Evolutionary conservation across 2,329 filamentous ascomycete species (phyloP).

Genomic region (Pyrenophora teres): DNA sequence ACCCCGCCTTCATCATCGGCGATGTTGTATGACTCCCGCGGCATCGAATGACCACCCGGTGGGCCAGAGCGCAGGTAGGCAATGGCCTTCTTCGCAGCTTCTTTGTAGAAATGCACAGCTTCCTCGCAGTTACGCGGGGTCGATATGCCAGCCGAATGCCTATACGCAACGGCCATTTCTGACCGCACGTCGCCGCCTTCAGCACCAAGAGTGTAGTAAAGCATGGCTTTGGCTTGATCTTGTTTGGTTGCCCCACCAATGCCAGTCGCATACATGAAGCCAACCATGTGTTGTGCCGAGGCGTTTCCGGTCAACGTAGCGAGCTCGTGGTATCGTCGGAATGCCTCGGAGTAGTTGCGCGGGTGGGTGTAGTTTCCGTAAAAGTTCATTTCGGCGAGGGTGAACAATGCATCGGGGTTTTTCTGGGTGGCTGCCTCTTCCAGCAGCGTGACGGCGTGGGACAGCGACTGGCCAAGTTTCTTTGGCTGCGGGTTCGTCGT

Average conservation of each 20-base stretch:
- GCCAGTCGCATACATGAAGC: conserved; percentile 93
- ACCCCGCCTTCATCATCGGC: conserved; percentile 90
- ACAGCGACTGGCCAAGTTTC: conserved; percentile 58
- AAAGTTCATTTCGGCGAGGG: conserved; percentile 94
- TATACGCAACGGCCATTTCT: conserved; percentile 91
- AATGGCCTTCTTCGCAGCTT: conserved; percentile 91
- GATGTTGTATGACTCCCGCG: conserved; percentile 79
- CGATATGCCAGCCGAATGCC: conserved; percentile 83
- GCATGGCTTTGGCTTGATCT: conserved; percentile 87
- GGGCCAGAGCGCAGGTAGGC: conserved; percentile 86
- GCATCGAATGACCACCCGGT: conserved; percentile 80
- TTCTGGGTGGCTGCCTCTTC: conserved; percentile 61
- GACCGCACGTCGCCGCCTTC: conserved; percentile 80
- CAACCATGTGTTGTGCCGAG: conserved; percentile 94
- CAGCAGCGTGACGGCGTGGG: conserved; percentile 63
- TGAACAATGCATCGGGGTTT: conserved; percentile 81
- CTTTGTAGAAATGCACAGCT: conserved; percentile 87
- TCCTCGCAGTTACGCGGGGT: conserved; percentile 84
- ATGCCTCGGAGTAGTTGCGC: conserved; percentile 77
- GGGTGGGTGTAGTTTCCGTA: conserved; percentile 92
- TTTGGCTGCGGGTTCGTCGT: conserved; percentile 44
- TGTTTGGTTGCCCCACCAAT: conserved; percentile 78
- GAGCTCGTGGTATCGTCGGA: conserved; percentile 78
- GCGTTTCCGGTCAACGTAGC: conserved; percentile 80
- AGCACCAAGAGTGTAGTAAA: conserved; percentile 95